A percentile compares a stretch with the other conserved stretches of the same genome.
Conservation (phyloP, 2,329 filamentous ascomycete genomes). For the Calycina marina region DNA sequence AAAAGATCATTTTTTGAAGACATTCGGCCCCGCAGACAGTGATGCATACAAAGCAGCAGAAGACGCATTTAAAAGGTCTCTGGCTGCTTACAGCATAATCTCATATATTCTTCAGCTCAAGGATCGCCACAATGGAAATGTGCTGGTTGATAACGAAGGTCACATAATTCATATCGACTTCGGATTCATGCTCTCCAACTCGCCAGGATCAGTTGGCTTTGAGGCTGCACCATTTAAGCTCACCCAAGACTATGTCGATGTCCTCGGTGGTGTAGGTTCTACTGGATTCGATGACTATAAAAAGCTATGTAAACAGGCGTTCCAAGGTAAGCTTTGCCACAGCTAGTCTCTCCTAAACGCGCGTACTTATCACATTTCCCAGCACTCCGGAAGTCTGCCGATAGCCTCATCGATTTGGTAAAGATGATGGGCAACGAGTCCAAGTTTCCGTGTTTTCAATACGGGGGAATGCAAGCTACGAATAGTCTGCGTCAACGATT, state of each 20-base stretch:
- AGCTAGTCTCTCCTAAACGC: too few relatives aligned
- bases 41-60: slow-evolving; percentile 57
- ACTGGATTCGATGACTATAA: slow-evolving; percentile 64
- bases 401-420: slow-evolving; percentile 68
- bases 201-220: slow-evolving; percentile 70
- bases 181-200: slow-evolving; percentile 81
- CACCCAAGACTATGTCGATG: slow-evolving; percentile 74
- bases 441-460: slow-evolving; percentile 72
- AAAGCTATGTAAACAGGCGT: slow-evolving; percentile 66
- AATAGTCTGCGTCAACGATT: slow-evolving; percentile 58
- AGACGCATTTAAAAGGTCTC: slow-evolving; percentile 65
- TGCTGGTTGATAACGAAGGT: slow-evolving; percentile 71
- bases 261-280: slow-evolving; percentile 59
- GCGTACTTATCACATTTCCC: too few relatives aligned
- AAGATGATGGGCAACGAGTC: slow-evolving; percentile 74
- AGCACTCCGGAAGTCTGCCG: slow-evolving; percentile 64
- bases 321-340: slow-evolving; percentile 46
- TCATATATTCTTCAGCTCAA: slow-evolving; percentile 75
- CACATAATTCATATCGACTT: slow-evolving; percentile 86
- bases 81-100: slow-evolving; percentile 76
- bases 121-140: slow-evolving; percentile 75
- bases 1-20: slow-evolving; percentile 68
- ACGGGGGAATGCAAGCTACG: slow-evolving; percentile 57
- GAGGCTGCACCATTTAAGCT: slow-evolving; percentile 80
- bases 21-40: slow-evolving; percentile 57